Conservation (phyloP, 257 asterid species). For the Euphrasia confusa region DNA sequence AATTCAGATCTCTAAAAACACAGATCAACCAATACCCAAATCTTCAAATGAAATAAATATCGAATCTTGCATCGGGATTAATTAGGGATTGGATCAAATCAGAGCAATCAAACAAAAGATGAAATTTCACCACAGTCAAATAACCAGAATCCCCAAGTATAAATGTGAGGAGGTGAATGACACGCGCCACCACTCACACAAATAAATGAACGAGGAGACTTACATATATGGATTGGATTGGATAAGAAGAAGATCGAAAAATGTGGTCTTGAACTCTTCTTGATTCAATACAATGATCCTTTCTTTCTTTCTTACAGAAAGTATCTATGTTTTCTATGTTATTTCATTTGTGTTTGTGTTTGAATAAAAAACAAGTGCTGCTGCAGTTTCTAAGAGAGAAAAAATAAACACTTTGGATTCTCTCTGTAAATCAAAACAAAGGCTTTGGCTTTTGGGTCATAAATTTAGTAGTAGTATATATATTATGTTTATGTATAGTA, state of each 20-base stretch:
- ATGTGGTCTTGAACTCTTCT: too few relatives aligned
- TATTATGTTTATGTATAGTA: neutral
- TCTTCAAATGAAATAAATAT: slow-evolving; percentile 29
- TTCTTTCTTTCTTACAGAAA: slow-evolving; percentile 20
- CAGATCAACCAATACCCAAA: slow-evolving; percentile 54
- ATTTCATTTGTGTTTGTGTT: neutral
- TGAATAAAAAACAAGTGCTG: slow-evolving; percentile 37
- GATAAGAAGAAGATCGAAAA: too few relatives aligned
- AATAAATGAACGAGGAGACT: slow-evolving; percentile 31
- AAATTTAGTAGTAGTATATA: slow-evolving; percentile 14
- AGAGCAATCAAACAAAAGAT: neutral
- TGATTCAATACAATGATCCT: slow-evolving; percentile 27
- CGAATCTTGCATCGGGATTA: slow-evolving; percentile 25
- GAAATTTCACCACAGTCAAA: slow-evolving; percentile 1
- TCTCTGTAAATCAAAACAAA: slow-evolving; percentile 66
- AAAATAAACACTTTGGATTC: slow-evolving; percentile 36
- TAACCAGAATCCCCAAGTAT: slow-evolving; percentile 12
- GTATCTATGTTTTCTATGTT: slow-evolving; percentile 35
- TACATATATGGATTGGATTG: slow-evolving; percentile 32
- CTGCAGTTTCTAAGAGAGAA: slow-evolving; percentile 37
- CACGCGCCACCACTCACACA: slow-evolving; percentile 6
- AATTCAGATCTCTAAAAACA: slow-evolving; percentile 49
- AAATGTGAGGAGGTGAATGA: neutral
- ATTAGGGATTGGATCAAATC: slow-evolving; percentile 39
- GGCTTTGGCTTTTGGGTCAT: slow-evolving; percentile 54